These are phyloP conservation scores for Styphnolobium japonicum DNA, from an alignment of 306 rosid genomes.

Conservation along the genomic window DNA sequence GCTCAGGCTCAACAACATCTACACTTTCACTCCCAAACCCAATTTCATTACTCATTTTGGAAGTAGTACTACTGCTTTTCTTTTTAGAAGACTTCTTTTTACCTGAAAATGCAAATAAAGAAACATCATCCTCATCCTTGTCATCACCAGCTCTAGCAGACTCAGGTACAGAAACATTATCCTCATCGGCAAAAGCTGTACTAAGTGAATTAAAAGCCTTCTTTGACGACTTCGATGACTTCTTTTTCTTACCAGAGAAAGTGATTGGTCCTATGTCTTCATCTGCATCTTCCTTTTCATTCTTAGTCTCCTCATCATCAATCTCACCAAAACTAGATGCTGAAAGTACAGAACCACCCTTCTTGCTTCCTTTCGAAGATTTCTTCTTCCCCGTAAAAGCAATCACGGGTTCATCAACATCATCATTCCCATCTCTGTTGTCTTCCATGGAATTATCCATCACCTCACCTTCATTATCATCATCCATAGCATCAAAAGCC, in stretches of 20 bases:
- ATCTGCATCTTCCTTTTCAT: conserved; percentile 50
- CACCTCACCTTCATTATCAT: conserved; percentile 48
- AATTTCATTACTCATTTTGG: conserved; percentile 44
- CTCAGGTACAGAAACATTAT: conserved; percentile 43
- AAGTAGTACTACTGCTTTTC: conserved; percentile 43
- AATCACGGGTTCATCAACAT: conserved; percentile 52
- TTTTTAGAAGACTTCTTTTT: conserved; percentile 89
- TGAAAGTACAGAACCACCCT: conserved; percentile 38
- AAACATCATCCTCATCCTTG: conserved; percentile 46
- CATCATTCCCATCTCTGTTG: conserved; percentile 25
- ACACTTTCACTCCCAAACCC: conserved; percentile 36
- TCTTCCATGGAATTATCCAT: conserved; percentile 34
- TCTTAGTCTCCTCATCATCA: conserved; percentile 44
- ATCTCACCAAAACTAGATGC: conserved; percentile 47
- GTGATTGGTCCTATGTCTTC: conserved; percentile 53
- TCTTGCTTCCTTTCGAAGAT: conserved; percentile 62
- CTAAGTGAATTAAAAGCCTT: conserved; percentile 47
- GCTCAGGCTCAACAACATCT: conserved; percentile 45
- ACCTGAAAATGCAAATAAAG: conserved; percentile 64
- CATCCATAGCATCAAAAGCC: conserved; percentile 54
- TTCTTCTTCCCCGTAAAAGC: conserved; percentile 73
- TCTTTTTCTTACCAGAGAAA: conserved; percentile 88
- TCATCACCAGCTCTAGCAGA: conserved; percentile 40
- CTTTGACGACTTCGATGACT: conserved; percentile 64
- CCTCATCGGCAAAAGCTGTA: conserved; percentile 49